Base-by-base conservation (phyloP, 192 early-diverging fungal species). In the Jimgerdemannia flammicorona region DNA sequence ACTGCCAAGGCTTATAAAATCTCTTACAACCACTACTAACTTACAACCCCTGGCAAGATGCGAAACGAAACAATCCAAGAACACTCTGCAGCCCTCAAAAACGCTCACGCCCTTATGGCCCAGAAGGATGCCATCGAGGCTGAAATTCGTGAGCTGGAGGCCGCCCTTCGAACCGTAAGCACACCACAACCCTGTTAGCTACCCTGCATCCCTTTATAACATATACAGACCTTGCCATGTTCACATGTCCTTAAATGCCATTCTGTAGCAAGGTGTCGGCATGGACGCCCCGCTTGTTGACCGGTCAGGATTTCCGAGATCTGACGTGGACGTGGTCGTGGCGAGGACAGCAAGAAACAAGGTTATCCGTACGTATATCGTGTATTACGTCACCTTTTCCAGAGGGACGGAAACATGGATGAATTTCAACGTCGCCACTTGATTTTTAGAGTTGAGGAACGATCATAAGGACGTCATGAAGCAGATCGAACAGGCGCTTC, bases 401-500 rank as follows among this genome's bases (percentile, higher is more conserved):
- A 29, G 29, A 54, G 64, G 40, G 3, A 29, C 29, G 29, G 29
- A 29, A 3, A 17, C 17, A 66, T 20, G 3, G 40, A 29, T 29
- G 29, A 29, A 29, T 29, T 29, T 0, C 29, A 29, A 29, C 0
- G 29, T 72, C 14, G 20, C 18, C 20, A 29, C 3, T 19, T 64
- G 17, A 3, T 40, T 11, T 63, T 42, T 63, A 86, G 85, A 74
- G 43, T 67, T 84, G 8, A 80, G 76, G 70, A 89, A 89, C 71
- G 88, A 89, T 72, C 77, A 84, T 64, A 87, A 84, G 71, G 73
- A 71, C 1, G 64, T 89, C 43, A 89, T 89, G 88, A 29, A 54
- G 0, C 70, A 86, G 44, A 89, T 89, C 44, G 88, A 89, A 64
- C 68, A 79, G 8, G 79, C 79, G 0, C 42, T 89, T 3, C 80